phyloP scores from a whole-genome alignment of 2,329 filamentous ascomycete genomes.

The Sarocladium strictum region DNA sequence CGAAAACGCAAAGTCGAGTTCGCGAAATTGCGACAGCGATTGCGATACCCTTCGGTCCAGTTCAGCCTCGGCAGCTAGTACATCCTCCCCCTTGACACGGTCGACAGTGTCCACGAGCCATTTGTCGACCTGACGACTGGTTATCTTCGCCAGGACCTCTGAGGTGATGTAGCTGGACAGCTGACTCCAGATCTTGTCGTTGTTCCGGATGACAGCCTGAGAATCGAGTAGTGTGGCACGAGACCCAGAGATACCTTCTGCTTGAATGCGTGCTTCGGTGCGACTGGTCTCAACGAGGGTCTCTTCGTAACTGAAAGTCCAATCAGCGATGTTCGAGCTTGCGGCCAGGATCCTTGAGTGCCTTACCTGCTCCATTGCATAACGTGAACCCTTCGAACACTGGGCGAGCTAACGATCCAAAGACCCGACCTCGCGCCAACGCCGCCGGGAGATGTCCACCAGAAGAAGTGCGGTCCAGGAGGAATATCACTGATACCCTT shows the following conservation, averaged over 20 bases:
- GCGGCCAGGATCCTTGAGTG: neutral
- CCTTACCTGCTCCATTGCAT: slow-evolving; percentile 45
- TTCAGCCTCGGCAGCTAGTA: slow-evolving; percentile 30
- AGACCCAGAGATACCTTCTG: slow-evolving; percentile 26
- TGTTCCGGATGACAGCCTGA: slow-evolving; percentile 15
- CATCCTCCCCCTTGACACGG: slow-evolving; percentile 37
- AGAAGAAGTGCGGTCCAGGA: slow-evolving; percentile 52
- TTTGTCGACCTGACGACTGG: slow-evolving; percentile 31
- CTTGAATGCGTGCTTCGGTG: slow-evolving; percentile 39
- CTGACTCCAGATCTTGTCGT: slow-evolving; percentile 41
- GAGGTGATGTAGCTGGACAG: slow-evolving; percentile 44
- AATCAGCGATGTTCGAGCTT: neutral
- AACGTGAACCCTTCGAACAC: slow-evolving; percentile 30
- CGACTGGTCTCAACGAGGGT: slow-evolving; percentile 41
- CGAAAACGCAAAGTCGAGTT: slow-evolving; percentile 43
- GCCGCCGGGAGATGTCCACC: slow-evolving; percentile 44
- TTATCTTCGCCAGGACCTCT: slow-evolving; percentile 40
- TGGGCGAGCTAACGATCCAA: slow-evolving; percentile 42
- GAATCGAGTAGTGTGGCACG: slow-evolving; percentile 13
- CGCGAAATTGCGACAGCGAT: slow-evolving; percentile 26
- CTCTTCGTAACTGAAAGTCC: slow-evolving; percentile 38
- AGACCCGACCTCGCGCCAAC: slow-evolving; percentile 48
- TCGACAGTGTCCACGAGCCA: slow-evolving; percentile 52
- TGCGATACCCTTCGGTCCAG: slow-evolving; percentile 31
- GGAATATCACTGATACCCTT: slow-evolving; percentile 50